Conservation (phyloP, 1,139 yeast species). For the Taphrina flavorubra region DNA sequence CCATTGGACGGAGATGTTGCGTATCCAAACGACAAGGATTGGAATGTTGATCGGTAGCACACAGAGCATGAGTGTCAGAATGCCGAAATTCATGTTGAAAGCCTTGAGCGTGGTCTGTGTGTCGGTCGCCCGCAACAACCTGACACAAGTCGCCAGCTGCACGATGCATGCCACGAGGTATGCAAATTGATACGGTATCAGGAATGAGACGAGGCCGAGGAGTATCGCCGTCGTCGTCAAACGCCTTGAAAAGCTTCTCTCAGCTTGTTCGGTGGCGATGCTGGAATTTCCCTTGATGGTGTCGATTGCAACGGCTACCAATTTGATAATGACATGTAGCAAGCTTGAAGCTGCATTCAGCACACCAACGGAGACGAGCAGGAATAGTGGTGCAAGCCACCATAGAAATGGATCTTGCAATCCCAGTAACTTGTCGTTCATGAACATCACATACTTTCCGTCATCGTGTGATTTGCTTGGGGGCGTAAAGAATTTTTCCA, state of each 20-base stretch:
- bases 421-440: slow-evolving; percentile 60
- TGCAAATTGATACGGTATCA: slow-evolving; percentile 81
- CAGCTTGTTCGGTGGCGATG: slow-evolving; percentile 13
- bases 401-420: slow-evolving; percentile 64
- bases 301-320: neutral
- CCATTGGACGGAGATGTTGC: slow-evolving; percentile 50
- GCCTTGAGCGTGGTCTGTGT: slow-evolving; percentile 38
- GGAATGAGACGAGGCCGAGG: slow-evolving; percentile 59
- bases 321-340: slow-evolving; percentile 6
- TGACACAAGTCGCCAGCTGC: slow-evolving; percentile 48
- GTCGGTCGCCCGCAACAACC: slow-evolving; percentile 37
- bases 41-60: slow-evolving; percentile 51
- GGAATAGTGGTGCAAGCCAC: slow-evolving; percentile 65
- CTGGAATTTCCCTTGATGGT: slow-evolving; percentile 3
- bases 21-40: slow-evolving; percentile 52
- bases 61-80: slow-evolving; percentile 50
- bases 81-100: slow-evolving; percentile 48
- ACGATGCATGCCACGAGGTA: slow-evolving; percentile 63
- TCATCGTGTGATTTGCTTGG: neutral
- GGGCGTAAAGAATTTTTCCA: slow-evolving; percentile 11
- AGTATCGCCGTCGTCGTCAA: slow-evolving; percentile 52
- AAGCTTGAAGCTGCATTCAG: slow-evolving; percentile 48
- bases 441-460: slow-evolving; percentile 10
- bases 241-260: slow-evolving; percentile 41
- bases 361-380: slow-evolving; percentile 60